These are phyloP conservation scores for Periglandula ipomoeae DNA, from an alignment of 2,329 filamentous ascomycete genomes.

Conservation along the genomic window DNA sequence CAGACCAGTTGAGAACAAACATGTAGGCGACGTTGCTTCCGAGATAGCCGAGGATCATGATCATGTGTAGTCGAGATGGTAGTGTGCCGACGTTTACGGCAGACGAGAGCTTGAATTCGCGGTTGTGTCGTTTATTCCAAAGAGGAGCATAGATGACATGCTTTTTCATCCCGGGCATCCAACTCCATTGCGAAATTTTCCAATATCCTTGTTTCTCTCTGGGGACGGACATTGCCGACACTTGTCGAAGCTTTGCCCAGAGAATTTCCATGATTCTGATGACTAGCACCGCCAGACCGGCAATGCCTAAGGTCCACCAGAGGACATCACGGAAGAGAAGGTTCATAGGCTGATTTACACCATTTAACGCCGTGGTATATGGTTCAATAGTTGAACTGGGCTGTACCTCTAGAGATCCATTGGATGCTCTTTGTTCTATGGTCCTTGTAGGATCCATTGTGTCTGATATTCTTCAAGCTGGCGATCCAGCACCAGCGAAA, in stretches of 20 bases:
- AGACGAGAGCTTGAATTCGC: conserved; percentile 53
- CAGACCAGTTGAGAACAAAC: conserved; percentile 50
- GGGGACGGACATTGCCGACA: conserved; percentile 46
- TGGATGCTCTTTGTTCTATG: conserved; percentile 19
- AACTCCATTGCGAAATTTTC: conserved; percentile 46
- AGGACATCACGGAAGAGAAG: conserved; percentile 46
- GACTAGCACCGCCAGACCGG: conserved; percentile 42
- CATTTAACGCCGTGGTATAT: conserved; percentile 47
- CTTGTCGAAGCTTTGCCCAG: conserved; percentile 48
- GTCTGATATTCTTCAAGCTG: conserved; percentile 8
- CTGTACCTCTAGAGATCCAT: conserved; percentile 20
- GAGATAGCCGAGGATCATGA: conserved; percentile 49
- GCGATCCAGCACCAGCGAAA: conserved; percentile 13
- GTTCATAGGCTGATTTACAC: conserved; percentile 51
- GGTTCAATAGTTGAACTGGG: conserved; percentile 42
- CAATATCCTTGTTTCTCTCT: conserved; percentile 49
- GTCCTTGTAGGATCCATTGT: conserved; percentile 27
- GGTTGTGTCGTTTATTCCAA: conserved; percentile 56
- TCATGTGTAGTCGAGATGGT: conserved; percentile 53
- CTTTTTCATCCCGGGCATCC: conserved; percentile 55
- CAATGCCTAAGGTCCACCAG: conserved; percentile 52
- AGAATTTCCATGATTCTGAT: conserved; percentile 45
- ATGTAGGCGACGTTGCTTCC: conserved; percentile 55
- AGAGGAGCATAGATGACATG: conserved; percentile 52
- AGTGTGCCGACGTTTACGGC: conserved; percentile 53